Base-by-base conservation (phyloP, 164 flowering plant species). In the Aristolochia fimbriata region DNA sequence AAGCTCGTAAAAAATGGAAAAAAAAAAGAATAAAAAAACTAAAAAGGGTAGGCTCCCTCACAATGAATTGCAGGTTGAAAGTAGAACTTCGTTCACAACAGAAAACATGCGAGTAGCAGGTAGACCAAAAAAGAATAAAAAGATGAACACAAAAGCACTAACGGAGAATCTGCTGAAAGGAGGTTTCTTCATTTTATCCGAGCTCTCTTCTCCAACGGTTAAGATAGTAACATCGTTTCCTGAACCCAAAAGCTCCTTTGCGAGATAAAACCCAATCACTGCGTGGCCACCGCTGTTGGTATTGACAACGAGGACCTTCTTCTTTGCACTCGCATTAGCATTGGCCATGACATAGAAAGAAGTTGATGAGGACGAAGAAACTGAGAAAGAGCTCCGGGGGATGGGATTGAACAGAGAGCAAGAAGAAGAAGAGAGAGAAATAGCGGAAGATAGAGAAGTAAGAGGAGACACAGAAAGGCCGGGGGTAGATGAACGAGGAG, bases 131-230 rank as follows among this genome's bases (percentile, higher is more conserved):
- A 19, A 55, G 43, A 43, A 41, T 3, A 3, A 46, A 15, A 15
- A 59, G 14, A 41, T 7, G 41, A 37, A 27, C 43, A 22, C 41
- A 54, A 48, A 25, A 5, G 23, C 24, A 75, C 72, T 75, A 52
- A 88, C 99, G 48, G 91, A 81, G 76, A 93, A 88, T 79, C 96
- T 76, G 71, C 33, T 83, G 73, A 93, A 93, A 1, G 99, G 99
- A 15, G 94, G 91, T 63, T 90, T 93, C 82, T 90, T 93, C 99
- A 93, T 93, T 76, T 90, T 93, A 59, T 88, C 96, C 4, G 99
- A 93, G 48, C 60, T 33, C 75, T 93, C 88, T 6, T 86, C 92
- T 1, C 97, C 99, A 56, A 90, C 95, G 20, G 99, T 93, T 51
- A 93, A 1, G 20, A 93, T 65, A 9, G 99, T 88, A 68, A 88